Evolutionary conservation across 805 yeast genomes (phyloP).

Genomic region (Yarrowia yakushimensis): DNA sequence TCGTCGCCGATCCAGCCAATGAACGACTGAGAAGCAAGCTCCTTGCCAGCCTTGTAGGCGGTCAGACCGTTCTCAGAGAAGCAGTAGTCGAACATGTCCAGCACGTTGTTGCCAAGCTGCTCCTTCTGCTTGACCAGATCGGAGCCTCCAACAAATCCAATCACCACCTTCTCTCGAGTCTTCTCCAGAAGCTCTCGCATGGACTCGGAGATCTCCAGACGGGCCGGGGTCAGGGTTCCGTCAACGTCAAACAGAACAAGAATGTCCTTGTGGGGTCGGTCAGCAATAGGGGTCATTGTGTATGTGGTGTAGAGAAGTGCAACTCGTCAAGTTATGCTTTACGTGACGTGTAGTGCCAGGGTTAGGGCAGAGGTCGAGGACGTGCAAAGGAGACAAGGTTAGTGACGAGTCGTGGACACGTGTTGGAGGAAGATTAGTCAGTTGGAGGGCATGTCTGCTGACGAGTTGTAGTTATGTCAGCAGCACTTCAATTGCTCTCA

Average conservation of each 20-base stretch:
- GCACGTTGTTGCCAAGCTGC: slow-evolving; percentile 79
- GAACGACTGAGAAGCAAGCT: slow-evolving; percentile 89
- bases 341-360: not conserved
- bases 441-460: too few species aligned
- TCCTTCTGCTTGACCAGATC: slow-evolving; percentile 92
- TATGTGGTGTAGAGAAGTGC: not conserved
- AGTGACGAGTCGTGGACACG: too few species aligned
- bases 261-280: slow-evolving; percentile 66
- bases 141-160: slow-evolving; percentile 98
- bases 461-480: too few species aligned
- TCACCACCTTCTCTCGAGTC: slow-evolving; percentile 85
- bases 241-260: slow-evolving; percentile 95
- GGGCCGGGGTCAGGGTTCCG: slow-evolving; percentile 97
- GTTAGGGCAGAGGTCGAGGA: too few species aligned
- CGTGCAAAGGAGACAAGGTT: too few species aligned
- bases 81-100: slow-evolving; percentile 86
- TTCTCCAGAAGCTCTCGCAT: slow-evolving; percentile 66
- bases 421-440: too few species aligned
- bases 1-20: slow-evolving; percentile 95
- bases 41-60: slow-evolving; percentile 87
- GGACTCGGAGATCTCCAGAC: slow-evolving; percentile 62
- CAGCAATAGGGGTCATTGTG: slow-evolving; percentile 56
- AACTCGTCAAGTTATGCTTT: not conserved
- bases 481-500: too few species aligned
- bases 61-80: slow-evolving; percentile 98